These are phyloP conservation scores for Zalaria sp. DNA, from an alignment of 2,329 filamentous ascomycete species.

Conservation along the genomic window DNA sequence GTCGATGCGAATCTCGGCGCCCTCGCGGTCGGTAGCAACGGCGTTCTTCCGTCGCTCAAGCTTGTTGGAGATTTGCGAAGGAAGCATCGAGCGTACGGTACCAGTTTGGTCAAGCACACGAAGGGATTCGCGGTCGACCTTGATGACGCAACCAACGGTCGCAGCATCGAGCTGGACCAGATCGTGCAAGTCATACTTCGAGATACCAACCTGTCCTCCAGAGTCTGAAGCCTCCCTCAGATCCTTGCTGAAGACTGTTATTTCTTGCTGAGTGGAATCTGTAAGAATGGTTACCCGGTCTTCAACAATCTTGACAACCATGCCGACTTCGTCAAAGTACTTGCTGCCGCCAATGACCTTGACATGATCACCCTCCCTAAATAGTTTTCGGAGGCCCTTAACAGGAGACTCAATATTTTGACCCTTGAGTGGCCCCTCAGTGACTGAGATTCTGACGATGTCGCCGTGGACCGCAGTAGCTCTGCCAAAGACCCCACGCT, in stretches of 20 bases:
- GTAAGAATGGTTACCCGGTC: conserved; percentile 87
- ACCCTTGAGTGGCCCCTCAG: conserved; percentile 66
- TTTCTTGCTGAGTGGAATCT: conserved; percentile 83
- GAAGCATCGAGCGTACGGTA: conserved; percentile 66
- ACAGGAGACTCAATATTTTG: conserved; percentile 85
- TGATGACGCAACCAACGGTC: conserved; percentile 85
- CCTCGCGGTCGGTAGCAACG: conserved; percentile 83
- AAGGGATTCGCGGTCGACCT: conserved; percentile 86
- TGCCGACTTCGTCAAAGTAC: conserved; percentile 89
- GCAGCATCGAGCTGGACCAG: conserved; percentile 86
- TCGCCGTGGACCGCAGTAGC: conserved; percentile 78
- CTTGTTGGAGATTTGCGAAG: conserved; percentile 84
- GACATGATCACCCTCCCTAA: conserved; percentile 89
- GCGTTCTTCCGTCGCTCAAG: conserved; percentile 63
- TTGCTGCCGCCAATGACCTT: conserved; percentile 95
- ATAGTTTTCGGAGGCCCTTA: conserved; percentile 83
- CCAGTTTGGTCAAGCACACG: conserved; percentile 85
- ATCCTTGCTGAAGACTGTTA: conserved; percentile 97
- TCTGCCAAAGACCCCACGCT: conserved; percentile 77
- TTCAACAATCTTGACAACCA: conserved; percentile 86
- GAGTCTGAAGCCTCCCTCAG: conserved; percentile 85
- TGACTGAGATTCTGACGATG: conserved; percentile 79
- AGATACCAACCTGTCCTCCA: conserved; percentile 70
- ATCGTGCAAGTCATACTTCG: conserved; percentile 84
- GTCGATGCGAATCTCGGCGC: conserved; percentile 80